Conservation (phyloP, 768 basidiomycete genomes). For the Steccherinum ochraceum region DNA sequence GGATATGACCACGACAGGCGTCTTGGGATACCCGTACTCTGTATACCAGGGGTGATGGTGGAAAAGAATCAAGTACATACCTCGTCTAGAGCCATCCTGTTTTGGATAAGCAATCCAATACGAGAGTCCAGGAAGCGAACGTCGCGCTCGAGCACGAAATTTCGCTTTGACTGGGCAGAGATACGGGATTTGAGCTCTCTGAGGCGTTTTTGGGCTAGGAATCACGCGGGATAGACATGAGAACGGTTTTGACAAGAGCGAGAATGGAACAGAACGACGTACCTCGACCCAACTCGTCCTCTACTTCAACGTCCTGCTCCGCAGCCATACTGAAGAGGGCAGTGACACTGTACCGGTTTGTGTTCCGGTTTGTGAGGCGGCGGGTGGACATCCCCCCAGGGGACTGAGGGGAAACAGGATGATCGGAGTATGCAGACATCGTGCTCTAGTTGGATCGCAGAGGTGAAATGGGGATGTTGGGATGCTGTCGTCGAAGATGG, state of each 20-base stretch:
- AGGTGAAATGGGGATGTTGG: too few relatives aligned
- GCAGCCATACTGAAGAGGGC: slow-evolving; percentile 97
- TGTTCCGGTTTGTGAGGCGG: slow-evolving; percentile 85
- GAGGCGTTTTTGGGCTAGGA: slow-evolving; percentile 88
- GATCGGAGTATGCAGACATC: slow-evolving; percentile 25
- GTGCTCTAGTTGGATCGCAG: too few relatives aligned
- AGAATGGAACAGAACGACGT: slow-evolving; percentile 21
- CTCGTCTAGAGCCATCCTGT: slow-evolving; percentile 95
- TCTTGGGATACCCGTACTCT: too few relatives aligned
- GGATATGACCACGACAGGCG: too few relatives aligned
- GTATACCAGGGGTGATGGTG: too few relatives aligned
- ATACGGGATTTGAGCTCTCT: slow-evolving; percentile 95
- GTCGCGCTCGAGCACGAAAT: slow-evolving; percentile 97
- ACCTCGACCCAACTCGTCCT: slow-evolving; percentile 95
- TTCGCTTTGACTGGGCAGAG: slow-evolving; percentile 98
- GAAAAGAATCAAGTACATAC: slow-evolving; percentile 37
- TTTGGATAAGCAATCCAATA: slow-evolving; percentile 96
- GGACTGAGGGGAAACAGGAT: slow-evolving; percentile 31
- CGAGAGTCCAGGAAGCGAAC: slow-evolving; percentile 97
- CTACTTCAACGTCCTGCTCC: slow-evolving; percentile 96
- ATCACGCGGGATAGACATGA: slow-evolving; percentile 7
- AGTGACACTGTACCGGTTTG: slow-evolving; percentile 94
- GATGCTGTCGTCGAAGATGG: neutral
- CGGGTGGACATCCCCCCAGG: slow-evolving; percentile 63
- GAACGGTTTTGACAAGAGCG: slow-evolving; percentile 3